Conservation (phyloP, 225 moss, liverwort and hornwort genomes). For the Polytrichum formosum region DNA sequence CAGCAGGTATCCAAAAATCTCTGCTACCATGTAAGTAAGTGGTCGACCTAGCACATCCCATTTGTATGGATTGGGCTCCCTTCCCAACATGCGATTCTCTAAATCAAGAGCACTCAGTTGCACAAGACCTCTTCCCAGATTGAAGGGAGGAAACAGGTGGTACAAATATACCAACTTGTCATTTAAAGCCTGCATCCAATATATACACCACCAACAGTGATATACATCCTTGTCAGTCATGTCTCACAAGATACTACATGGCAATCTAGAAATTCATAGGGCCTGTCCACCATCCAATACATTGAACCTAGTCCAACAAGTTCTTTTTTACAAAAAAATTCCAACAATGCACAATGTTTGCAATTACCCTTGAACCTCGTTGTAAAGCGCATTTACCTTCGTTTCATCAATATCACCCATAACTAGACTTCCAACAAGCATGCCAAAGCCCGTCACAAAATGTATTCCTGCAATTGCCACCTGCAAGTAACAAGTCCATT, state of each 20-base stretch:
- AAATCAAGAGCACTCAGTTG: conserved; percentile 82
- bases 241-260: too few species aligned
- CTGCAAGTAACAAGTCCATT: conserved; percentile 23
- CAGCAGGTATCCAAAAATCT: conserved; percentile 75
- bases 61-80: conserved; percentile 45
- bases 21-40: conserved; percentile 68
- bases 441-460: conserved; percentile 91
- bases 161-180: conserved; percentile 69
- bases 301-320: too few species aligned
- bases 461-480: conserved; percentile 97
- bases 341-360: not conserved
- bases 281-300: too few species aligned
- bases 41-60: conserved; percentile 85
- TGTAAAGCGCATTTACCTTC: conserved; percentile 31
- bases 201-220: not conserved
- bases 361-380: not conserved
- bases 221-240: too few species aligned
- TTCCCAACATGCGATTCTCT: conserved; percentile 52
- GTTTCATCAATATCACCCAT: conserved; percentile 93
- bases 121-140: conserved; percentile 80
- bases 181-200: conserved; percentile 67
- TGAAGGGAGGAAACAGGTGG: conserved; percentile 83
- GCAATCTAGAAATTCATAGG: too few species aligned
- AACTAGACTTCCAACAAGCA: conserved; percentile 90
- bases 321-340: not conserved